Base-by-base conservation (phyloP, 2,329 filamentous ascomycete genomes). In the Fusarium pilosicola region DNA sequence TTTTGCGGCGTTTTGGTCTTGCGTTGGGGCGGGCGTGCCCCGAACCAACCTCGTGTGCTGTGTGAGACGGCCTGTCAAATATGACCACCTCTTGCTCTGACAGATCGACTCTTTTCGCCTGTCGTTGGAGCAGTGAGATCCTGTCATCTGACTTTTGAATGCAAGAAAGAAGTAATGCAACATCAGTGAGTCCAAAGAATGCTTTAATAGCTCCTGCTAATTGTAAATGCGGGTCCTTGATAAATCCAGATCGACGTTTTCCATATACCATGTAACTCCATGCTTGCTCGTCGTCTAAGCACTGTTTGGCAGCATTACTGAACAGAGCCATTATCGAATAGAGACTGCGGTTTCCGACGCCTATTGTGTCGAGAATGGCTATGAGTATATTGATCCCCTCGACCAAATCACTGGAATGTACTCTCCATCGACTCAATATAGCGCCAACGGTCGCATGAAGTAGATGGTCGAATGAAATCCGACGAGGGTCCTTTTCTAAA, bases 381-480 rank as follows among this genome's bases (percentile, higher is more conserved):
- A 39, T 13, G 0, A 39, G 0, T 0, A 22, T 39, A 0, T 39
- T 39, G 20, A 39, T 22, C 4, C 12, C 38, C 0, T 39, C 4
- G 3, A 22, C 38, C 3, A 22, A 0, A 8, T 39, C 38, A 0
- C 12, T 12, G 0, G 38, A 14, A 14, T 39, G 38, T 6, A 39
- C 38, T 9, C 38, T 39, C 38, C 38, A 39, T 0, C 38, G 38
- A 1, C 38, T 39, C 38, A 39, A 14, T 6, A 39, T 39, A 22
- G 20, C 1, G 0, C 38, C 38, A 0, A 39, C 38, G 3, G 38
- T 39, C 0, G 38, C 38, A 3, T 39, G 38, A 22, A 39, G 38
- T 0, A 39, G 8, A 14, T 14, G 2, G 0, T 7, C 12, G 0
- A 39, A 39, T 2, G 38, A 12, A 1, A 39, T 22, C 1, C 38